phyloP scores from a whole-genome alignment of 441 rosid genomes.

The Jatropha multifida region DNA sequence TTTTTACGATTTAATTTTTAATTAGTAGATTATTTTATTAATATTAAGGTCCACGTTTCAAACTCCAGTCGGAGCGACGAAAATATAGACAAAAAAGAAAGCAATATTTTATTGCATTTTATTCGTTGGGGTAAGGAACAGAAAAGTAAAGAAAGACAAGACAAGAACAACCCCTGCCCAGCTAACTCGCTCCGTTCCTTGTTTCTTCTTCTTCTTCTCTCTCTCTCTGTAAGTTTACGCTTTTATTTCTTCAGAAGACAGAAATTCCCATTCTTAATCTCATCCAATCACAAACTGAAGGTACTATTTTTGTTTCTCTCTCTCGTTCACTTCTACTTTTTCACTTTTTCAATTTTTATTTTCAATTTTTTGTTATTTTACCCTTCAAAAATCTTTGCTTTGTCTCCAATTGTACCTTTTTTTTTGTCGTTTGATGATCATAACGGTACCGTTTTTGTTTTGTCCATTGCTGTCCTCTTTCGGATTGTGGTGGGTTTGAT shows the following conservation, averaged over 20 bases:
- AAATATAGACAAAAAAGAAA: background rate
- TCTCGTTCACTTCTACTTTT: background rate
- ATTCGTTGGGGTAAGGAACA: constrained; percentile 3
- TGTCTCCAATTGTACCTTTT: background rate
- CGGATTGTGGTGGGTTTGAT: background rate
- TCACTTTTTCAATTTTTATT: background rate
- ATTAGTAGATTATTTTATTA: no score
- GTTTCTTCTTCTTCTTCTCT: background rate
- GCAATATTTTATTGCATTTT: background rate
- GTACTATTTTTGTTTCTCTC: background rate
- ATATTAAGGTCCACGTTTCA: no score
- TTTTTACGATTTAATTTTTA: no score
- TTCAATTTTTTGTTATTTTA: background rate
- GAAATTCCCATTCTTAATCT: background rate
- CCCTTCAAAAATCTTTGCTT: background rate
- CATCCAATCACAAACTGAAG: background rate
- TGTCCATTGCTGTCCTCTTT: background rate
- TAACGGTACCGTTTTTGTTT: background rate
- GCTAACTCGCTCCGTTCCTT: background rate
- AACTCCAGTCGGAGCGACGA: no score
- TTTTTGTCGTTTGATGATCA: constrained; percentile 7
- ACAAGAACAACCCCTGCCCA: background rate
- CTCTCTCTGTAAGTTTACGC: background rate
- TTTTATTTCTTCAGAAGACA: background rate
- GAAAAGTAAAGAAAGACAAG: background rate